Conservation (phyloP, 441 rosid genomes). For the Erodium moschatum region DNA sequence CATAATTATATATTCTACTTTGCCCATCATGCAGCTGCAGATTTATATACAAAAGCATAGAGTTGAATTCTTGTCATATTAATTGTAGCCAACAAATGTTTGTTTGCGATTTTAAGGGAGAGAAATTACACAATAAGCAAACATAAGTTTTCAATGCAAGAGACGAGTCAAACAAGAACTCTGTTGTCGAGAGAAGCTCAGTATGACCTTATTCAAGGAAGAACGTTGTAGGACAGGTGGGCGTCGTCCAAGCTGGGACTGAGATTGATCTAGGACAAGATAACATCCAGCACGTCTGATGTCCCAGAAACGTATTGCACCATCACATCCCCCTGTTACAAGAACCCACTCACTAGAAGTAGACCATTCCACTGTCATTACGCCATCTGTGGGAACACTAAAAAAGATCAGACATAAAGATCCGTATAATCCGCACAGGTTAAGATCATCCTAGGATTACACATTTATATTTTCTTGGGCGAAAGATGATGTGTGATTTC, state of each 20-base stretch:
- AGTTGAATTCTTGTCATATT: not conserved
- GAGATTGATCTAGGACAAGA: slow-evolving; percentile 75
- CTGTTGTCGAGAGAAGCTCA: slow-evolving; percentile 9
- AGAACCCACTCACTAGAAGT: slow-evolving; percentile 82
- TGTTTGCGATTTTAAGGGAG: not conserved
- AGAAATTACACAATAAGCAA: not conserved
- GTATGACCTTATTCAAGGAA: slow-evolving; percentile 44
- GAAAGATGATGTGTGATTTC: not conserved
- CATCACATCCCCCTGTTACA: slow-evolving; percentile 90
- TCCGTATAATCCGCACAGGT: not conserved
- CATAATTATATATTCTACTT: not conserved
- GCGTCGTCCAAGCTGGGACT: slow-evolving; percentile 71
- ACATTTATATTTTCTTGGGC: not conserved
- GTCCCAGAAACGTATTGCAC: slow-evolving; percentile 95
- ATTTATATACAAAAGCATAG: not conserved
- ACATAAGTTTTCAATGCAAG: slow-evolving; percentile 10
- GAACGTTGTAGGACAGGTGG: slow-evolving; percentile 51
- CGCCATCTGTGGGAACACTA: slow-evolving; percentile 47
- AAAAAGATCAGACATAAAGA: not conserved
- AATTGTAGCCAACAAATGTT: not conserved
- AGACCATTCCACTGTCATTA: slow-evolving; percentile 93
- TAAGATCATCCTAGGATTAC: not conserved
- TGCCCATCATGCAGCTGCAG: not conserved
- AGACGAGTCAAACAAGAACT: slow-evolving; percentile 1
- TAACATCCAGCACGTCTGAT: slow-evolving; percentile 90